Percentiles rank a stretch among this genome's conserved stretches.
phyloP scores from a whole-genome alignment of 306 rosid genomes.

The Ormosia semicastrata region DNA sequence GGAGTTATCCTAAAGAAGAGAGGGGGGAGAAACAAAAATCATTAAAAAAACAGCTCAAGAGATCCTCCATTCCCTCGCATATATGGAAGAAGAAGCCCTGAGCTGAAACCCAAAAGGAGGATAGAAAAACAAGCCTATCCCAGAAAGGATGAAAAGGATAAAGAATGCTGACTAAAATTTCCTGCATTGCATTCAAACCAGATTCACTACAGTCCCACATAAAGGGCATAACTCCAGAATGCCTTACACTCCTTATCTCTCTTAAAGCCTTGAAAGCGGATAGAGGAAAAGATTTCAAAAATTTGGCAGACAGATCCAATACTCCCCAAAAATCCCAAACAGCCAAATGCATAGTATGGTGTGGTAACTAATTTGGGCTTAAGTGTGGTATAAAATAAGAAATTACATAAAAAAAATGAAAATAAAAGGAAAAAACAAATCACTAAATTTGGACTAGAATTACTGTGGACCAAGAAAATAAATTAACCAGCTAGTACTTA shows the following conservation, averaged over 20 bases:
- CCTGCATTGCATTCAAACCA: not conserved
- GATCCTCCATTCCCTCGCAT: not conserved
- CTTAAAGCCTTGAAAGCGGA: not conserved
- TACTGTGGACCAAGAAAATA: not conserved
- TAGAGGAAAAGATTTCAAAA: not conserved
- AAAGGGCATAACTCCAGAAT: not conserved
- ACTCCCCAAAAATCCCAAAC: not conserved
- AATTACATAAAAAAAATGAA: not conserved
- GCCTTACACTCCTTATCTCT: not conserved
- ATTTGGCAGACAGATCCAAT: not conserved
- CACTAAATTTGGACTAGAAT: not conserved
- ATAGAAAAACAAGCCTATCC: not conserved
- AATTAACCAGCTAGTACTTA: not conserved
- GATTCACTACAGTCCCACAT: not conserved
- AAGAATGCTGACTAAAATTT: not conserved
- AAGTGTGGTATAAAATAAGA: not conserved
- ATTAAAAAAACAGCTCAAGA: not conserved
- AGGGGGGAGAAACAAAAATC: not conserved
- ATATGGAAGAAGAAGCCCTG: not conserved
- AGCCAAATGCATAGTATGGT: not conserved
- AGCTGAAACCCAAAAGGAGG: not conserved
- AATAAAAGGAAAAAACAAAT: not conserved
- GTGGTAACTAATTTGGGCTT: not conserved
- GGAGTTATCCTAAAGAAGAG: not conserved
- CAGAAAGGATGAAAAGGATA: not conserved